Conservation (phyloP, 2,329 filamentous ascomycete genomes). For the Aspergillus tanneri region DNA sequence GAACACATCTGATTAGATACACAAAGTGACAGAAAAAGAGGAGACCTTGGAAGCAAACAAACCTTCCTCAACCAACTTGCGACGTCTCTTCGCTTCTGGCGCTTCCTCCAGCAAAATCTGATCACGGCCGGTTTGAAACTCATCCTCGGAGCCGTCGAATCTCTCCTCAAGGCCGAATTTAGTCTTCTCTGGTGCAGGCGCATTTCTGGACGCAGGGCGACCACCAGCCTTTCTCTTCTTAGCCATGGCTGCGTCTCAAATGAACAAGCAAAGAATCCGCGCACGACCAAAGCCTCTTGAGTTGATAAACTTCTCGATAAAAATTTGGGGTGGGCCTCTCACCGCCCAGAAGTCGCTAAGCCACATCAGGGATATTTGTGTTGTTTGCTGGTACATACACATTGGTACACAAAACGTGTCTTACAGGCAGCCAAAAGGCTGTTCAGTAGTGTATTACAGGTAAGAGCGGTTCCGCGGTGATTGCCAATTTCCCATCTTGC, state of each 20-base stretch:
- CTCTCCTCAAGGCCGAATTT: slow-evolving; percentile 59
- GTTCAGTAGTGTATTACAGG: neutral
- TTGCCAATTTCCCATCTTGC: neutral
- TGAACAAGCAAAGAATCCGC: neutral
- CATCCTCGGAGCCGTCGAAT: slow-evolving; percentile 90
- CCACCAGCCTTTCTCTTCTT: slow-evolving; percentile 68
- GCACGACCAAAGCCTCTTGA: slow-evolving; percentile 6
- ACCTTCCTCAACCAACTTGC: slow-evolving; percentile 68
- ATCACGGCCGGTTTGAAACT: slow-evolving; percentile 85
- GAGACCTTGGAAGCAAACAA: slow-evolving; percentile 12
- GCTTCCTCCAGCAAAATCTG: slow-evolving; percentile 81
- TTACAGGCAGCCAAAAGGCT: neutral
- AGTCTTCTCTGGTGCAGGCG: slow-evolving; percentile 28
- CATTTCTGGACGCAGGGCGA: slow-evolving; percentile 39
- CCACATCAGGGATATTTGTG: slow-evolving; percentile 24
- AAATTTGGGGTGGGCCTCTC: slow-evolving; percentile 35
- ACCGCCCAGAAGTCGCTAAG: slow-evolving; percentile 30
- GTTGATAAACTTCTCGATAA: slow-evolving; percentile 29
- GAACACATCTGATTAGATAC: slow-evolving; percentile 18
- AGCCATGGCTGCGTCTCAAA: slow-evolving; percentile 42
- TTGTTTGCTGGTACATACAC: neutral
- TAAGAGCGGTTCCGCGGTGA: neutral
- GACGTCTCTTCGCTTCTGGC: slow-evolving; percentile 72
- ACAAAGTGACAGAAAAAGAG: neutral
- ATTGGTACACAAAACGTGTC: slow-evolving; percentile 5